Evolutionary conservation across 352 stramenopile species (phyloP).

Genomic region (Phytophthora citricola): DNA sequence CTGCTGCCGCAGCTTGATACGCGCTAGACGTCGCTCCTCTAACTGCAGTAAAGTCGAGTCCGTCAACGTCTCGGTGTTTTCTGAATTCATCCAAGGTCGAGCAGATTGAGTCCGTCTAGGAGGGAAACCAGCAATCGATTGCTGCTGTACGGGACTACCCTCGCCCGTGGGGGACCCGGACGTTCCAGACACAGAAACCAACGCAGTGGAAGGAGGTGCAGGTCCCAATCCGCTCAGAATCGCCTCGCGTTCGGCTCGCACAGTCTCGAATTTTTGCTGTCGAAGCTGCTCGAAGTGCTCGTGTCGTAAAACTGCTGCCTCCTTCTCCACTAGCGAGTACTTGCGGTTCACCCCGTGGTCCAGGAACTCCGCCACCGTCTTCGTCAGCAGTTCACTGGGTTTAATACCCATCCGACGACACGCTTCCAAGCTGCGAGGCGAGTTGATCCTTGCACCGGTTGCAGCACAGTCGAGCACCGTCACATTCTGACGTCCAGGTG

Average conservation of each 20-base stretch:
- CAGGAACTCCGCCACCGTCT: slow-evolving; percentile 61
- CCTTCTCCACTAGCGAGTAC: slow-evolving; percentile 75
- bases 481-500: slow-evolving; percentile 40
- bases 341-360: slow-evolving; percentile 51
- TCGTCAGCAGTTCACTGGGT: slow-evolving; percentile 68
- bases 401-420: slow-evolving; percentile 76
- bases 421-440: slow-evolving; percentile 71
- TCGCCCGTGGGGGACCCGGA: slow-evolving; percentile 13
- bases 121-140: slow-evolving; percentile 33
- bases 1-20: slow-evolving; percentile 77
- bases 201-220: slow-evolving; percentile 36
- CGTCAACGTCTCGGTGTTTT: slow-evolving; percentile 9
- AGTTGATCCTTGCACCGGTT: slow-evolving; percentile 63
- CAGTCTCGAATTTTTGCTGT: slow-evolving; percentile 63
- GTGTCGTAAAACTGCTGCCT: slow-evolving; percentile 70
- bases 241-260: slow-evolving; percentile 63
- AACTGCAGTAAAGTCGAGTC: slow-evolving; percentile 69
- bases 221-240: slow-evolving; percentile 47
- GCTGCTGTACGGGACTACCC: slow-evolving; percentile 22
- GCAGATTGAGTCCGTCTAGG: slow-evolving; percentile 36
- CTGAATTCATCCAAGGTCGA: slow-evolving; percentile 16
- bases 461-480: slow-evolving; percentile 56
- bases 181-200: slow-evolving; percentile 20
- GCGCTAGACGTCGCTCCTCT: slow-evolving; percentile 64
- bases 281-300: slow-evolving; percentile 77